These are phyloP conservation scores for Penicillium sp. DNA, from an alignment of 2,329 filamentous ascomycete species.

Conservation along the genomic window DNA sequence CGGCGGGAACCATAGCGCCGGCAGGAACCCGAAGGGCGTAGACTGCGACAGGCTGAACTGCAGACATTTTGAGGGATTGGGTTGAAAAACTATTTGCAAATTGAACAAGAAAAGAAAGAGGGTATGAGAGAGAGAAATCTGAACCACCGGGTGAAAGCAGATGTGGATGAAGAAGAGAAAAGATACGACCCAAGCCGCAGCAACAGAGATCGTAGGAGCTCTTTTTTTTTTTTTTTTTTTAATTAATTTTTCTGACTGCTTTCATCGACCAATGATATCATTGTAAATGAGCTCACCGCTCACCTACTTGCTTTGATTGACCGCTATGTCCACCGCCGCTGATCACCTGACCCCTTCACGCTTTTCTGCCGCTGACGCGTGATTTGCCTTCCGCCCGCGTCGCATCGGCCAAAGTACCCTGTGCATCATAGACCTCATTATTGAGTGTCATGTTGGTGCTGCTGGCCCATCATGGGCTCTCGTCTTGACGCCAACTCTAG, in stretches of 20 bases:
- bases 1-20: constrained; percentile 76
- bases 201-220: constrained; percentile 16
- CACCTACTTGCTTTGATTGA: constrained; percentile 11
- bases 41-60: constrained; percentile 66
- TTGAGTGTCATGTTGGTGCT: constrained; percentile 19
- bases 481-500: constrained; percentile 59
- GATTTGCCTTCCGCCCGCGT: constrained; percentile 9
- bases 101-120: constrained; percentile 14
- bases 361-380: constrained; percentile 19
- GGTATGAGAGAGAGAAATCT: constrained; percentile 18
- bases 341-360: constrained; percentile 9
- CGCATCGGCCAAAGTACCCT: not conserved
- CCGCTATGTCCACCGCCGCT: constrained; percentile 14
- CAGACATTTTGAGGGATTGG: constrained; percentile 42
- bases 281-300: constrained; percentile 13
- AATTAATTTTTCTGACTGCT: constrained; percentile 20
- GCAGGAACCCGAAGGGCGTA: constrained; percentile 90
- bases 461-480: constrained; percentile 56
- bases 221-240: constrained; percentile 23
- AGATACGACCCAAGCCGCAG: constrained; percentile 21
- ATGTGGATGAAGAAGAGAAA: constrained; percentile 25
- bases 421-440: not conserved
- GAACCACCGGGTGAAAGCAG: constrained; percentile 20
- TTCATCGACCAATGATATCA: constrained; percentile 16
- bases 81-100: constrained; percentile 9